Conservation (phyloP, 192 early-diverging fungal genomes). For the Chytriomyces confervae region DNA sequence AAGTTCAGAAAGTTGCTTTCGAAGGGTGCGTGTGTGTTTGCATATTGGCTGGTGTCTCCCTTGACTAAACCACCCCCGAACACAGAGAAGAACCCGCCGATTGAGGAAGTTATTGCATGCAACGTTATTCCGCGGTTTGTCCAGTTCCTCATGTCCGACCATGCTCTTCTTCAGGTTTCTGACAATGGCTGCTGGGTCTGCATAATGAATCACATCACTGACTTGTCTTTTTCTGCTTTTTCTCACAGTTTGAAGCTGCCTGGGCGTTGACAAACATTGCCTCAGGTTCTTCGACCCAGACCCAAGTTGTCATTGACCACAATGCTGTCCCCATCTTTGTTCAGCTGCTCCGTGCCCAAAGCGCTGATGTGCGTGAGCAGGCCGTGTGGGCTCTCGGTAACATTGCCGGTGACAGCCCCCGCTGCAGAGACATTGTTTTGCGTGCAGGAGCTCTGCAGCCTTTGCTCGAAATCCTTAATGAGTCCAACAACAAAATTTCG, state of each 20-base stretch:
- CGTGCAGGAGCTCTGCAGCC: conserved; percentile 81
- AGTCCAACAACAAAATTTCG: conserved; percentile 84
- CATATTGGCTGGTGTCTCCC: neutral
- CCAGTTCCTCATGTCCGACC: conserved; percentile 84
- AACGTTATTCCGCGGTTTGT: conserved; percentile 95
- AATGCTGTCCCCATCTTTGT: conserved; percentile 93
- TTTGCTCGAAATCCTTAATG: conserved; percentile 84
- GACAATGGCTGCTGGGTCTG: conserved; percentile 92
- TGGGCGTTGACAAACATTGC: conserved; percentile 99
- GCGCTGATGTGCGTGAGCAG: conserved; percentile 89
- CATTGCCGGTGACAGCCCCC: conserved; percentile 96
- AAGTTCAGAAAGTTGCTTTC: conserved; percentile 95
- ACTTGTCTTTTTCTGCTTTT: neutral
- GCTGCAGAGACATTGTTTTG: conserved; percentile 90
- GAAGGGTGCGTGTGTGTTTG: conserved; percentile 46
- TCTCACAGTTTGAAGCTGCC: conserved; percentile 90
- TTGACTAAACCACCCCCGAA: neutral
- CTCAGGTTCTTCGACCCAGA: conserved; percentile 92
- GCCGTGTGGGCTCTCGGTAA: conserved; percentile 99
- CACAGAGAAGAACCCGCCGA: conserved; percentile 92
- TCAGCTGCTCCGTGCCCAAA: conserved; percentile 80
- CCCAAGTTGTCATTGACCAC: conserved; percentile 89
- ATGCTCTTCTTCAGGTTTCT: conserved; percentile 83
- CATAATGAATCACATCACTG: conserved; percentile 12
- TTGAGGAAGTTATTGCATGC: conserved; percentile 92